A percentile compares a stretch with the other conserved stretches of the same genome.
Evolutionary conservation across 108 stramenopile genomes (phyloP).

Genomic region (Schizochytrium sp.): DNA sequence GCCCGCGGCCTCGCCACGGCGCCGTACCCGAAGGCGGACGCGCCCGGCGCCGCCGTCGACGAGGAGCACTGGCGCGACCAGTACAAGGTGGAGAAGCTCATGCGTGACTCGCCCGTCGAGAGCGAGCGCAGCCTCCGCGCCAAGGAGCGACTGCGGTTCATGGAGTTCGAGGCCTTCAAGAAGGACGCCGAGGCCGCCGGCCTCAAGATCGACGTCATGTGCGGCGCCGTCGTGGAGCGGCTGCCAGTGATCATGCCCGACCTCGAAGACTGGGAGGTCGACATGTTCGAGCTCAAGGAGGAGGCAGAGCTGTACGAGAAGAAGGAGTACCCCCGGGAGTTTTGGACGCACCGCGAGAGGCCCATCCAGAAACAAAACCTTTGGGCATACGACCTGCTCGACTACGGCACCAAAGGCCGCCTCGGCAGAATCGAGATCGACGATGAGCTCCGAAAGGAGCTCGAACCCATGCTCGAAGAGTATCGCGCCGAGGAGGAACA

Average conservation of each 20-base stretch:
- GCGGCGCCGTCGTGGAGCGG: not conserved
- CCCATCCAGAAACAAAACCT: not conserved
- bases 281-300: slow-evolving; percentile 6
- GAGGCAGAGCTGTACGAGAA: not conserved
- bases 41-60: not conserved
- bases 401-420: not conserved
- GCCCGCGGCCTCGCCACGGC: not conserved
- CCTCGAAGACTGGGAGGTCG: slow-evolving; percentile 11
- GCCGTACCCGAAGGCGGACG: not conserved
- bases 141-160: not conserved
- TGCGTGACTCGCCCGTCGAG: not conserved
- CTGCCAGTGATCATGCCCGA: slow-evolving; percentile 1
- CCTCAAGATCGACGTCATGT: not conserved
- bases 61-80: not conserved
- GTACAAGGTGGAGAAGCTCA: not conserved
- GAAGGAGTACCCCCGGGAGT: not conserved
- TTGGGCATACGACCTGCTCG: not conserved
- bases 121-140: not conserved
- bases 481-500: not conserved
- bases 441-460: not conserved
- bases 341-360: not conserved
- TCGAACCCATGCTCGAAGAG: not conserved
- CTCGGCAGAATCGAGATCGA: not conserved
- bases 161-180: not conserved
- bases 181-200: not conserved